Evolutionary conservation across 2,329 filamentous ascomycete genomes (phyloP), one percentile per base, ranked within the genome.

Genomic region (Fonsecaea pedrosoi): DNA sequence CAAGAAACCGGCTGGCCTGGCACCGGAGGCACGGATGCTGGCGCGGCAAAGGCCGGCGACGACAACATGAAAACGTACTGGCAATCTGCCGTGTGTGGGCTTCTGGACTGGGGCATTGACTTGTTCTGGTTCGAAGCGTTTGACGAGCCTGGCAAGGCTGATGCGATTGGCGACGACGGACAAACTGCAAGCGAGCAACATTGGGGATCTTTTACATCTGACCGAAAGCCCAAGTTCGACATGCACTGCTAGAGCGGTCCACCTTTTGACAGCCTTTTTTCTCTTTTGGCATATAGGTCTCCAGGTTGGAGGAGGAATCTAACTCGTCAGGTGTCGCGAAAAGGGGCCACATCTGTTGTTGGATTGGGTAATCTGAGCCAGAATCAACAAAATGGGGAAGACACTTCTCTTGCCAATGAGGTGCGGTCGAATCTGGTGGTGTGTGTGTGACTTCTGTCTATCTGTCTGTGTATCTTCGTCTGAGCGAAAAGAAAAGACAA

Each of bases 111-210:
- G 86, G 87, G 87, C 67, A 82, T 87, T 70, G 90, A 90, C 73
- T 85, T 88, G 63, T 91, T 91, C 80, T 89, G 86, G 79, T 92
- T 92, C 72, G 89, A 91, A 82, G 89, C 89, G 53, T 90, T 90
- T 72, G 89, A 70, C 54, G 89, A 92, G 84, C 81, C 85, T 66
- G 90, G 87, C 87, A 91, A 91, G 85, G 87, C 89, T 62, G 77
- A 82, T 54, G 85, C 83, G 70, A 78, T 84, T 68, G 89, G 89
- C 73, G 84, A 89, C 75, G 86, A 88, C 73, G 89, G 89, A 70
- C 77, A 84, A 70, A 78, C 80, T 10, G 84, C 82, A 56, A 85
- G 89, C 73, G 89, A 91, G 84, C 88, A 84, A 40, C 84, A 89
- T 73, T 91, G 89, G 89, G 89, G 89, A 73, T 86, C 87, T 50